These are phyloP conservation scores for Lasiodiplodia gonubiensis DNA, from an alignment of 2,329 filamentous ascomycete species.

Conservation along the genomic window DNA sequence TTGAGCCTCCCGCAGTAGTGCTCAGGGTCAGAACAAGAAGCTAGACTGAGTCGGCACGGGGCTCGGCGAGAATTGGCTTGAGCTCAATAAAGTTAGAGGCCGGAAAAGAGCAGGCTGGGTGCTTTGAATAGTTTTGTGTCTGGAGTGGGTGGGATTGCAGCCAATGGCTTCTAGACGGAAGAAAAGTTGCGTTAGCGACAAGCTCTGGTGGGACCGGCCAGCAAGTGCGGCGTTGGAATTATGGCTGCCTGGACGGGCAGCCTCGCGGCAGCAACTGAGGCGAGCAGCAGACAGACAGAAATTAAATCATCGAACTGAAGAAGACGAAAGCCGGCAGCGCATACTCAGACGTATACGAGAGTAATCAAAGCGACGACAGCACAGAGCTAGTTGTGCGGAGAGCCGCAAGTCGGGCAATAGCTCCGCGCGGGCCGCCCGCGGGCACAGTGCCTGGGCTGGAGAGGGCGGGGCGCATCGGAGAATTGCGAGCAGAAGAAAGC, in stretches of 20 bases:
- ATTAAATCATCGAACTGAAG: conserved; percentile 7
- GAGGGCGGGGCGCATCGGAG: conserved; percentile 10
- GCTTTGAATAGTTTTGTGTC: conserved; percentile 11
- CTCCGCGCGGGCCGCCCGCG: conserved; percentile 24
- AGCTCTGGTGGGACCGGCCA: conserved; percentile 17
- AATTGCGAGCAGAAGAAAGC: conserved; percentile 21
- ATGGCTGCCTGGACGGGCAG: conserved; percentile 23
- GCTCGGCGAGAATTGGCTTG: conserved; percentile 17
- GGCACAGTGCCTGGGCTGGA: conserved; percentile 11
- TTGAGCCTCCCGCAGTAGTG: conserved; percentile 22
- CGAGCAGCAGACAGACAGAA: background rate
- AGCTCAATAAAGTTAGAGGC: conserved; percentile 21
- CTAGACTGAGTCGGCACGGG: conserved; percentile 19
- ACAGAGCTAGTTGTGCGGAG: conserved; percentile 18
- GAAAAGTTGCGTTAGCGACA: conserved; percentile 15
- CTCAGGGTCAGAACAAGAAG: conserved; percentile 15
- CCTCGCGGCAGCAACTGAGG: conserved; percentile 1
- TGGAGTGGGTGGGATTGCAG: conserved; percentile 11
- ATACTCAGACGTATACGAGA: conserved; percentile 11
- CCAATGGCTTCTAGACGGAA: conserved; percentile 16
- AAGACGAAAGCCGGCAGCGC: background rate
- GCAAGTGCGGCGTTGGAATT: conserved; percentile 13
- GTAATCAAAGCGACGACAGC: conserved; percentile 20
- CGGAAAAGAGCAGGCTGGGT: conserved; percentile 7
- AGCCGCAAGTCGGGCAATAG: conserved; percentile 27